Evolutionary conservation across 805 yeast genomes (phyloP), one percentile per base, ranked within the genome.

Genomic region (Zygosaccharomyces pseudorouxii): DNA sequence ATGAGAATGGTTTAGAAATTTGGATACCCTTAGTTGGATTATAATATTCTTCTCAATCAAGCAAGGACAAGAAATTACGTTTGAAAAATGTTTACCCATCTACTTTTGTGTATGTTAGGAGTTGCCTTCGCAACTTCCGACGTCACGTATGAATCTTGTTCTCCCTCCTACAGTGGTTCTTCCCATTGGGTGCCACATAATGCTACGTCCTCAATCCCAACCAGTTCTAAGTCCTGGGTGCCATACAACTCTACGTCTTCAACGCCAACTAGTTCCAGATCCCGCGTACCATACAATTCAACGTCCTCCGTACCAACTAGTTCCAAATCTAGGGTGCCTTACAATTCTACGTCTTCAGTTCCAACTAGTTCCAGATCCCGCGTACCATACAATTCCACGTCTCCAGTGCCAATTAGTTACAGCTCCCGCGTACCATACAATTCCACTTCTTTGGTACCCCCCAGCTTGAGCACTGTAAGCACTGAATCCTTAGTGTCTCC

Each of bases 221-320:
- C 62, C n/a, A 58, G 57, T 14, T 67, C 60, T 62, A 53, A 58
- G 5, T 59, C 62, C 7, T 55, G 55, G 2, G 57, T 65, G 38
- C 54, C 30, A 19, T 47, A 43, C 20, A 46, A 45, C 6, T 22
- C 23, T 22, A 22, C 23, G 4, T 22, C 23, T 6, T 22, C 23
- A 22, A 22, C 6, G 23, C 23, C 23, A 4, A 4, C 23, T 22
- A 22, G 23, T 22, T 22, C 6, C 23, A 22, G 23, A 22, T 22
- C 23, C 6, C 23, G 23, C 5, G 23, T 6, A 4, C 23, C 23
- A 22, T 22, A 22, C 23, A 22, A 22, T 6, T 22, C 23, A 4
- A 22, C 23, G 23, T 22, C 23, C 23, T 4, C 23, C 4, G 23
- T 22, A 4, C 23, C 23, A 22, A 4, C 23, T 22, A 22, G 23